Evolutionary conservation across 805 yeast species (phyloP).

Genomic region (Candida taoyuanica): DNA sequence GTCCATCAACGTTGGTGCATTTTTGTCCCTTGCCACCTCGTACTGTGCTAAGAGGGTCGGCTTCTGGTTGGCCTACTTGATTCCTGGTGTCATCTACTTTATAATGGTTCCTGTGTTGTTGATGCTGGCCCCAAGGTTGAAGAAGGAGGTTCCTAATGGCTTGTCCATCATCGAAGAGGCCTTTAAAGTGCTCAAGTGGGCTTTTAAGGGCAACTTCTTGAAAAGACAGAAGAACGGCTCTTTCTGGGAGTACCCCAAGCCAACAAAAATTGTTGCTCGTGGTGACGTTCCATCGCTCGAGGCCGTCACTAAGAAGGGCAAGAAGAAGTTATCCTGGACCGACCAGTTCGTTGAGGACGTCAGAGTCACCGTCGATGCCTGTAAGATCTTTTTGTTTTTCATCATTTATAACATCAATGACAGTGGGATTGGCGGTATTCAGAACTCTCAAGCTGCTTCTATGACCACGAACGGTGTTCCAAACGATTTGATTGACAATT

Average conservation of each 20-base stretch:
- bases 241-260: conserved; percentile 57
- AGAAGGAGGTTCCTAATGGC: conserved; percentile 27
- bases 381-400: conserved; percentile 69
- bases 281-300: conserved; percentile 26
- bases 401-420: conserved; percentile 73
- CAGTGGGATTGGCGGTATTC: conserved; percentile 51
- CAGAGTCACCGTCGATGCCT: conserved; percentile 57
- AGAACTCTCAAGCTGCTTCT: conserved; percentile 53
- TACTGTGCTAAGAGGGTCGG: conserved; percentile 63
- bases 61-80: conserved; percentile 68
- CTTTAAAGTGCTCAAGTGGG: conserved; percentile 36
- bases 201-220: conserved; percentile 39
- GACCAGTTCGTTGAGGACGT: conserved; percentile 75
- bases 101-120: conserved; percentile 47
- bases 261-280: conserved; percentile 45
- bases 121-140: conserved; percentile 26
- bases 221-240: conserved; percentile 35
- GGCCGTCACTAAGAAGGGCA: conserved; percentile 22
- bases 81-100: conserved; percentile 59
- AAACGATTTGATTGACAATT: conserved; percentile 71
- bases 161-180: conserved; percentile 41
- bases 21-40: conserved; percentile 73
- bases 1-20: conserved; percentile 71
- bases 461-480: conserved; percentile 77
- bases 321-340: conserved; percentile 43